Base-by-base conservation (phyloP, 805 yeast species). In the Danielia reshetovae region DNA sequence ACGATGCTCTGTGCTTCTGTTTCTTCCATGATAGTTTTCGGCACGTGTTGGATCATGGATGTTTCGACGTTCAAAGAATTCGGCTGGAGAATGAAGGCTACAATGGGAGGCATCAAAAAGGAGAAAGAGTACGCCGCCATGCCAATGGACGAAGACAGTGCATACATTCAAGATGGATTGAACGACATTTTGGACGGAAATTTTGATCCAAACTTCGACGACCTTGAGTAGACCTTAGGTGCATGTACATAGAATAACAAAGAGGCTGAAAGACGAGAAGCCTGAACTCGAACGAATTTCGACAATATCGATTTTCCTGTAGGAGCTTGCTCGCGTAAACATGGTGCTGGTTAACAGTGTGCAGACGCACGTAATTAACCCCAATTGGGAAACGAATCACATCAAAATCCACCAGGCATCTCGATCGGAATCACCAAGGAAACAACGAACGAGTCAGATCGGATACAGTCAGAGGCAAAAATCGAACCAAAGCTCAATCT, bases 11-110 rank as follows among this genome's bases (percentile, higher is more conserved):
- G 96, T 2, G 71, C 79, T 0, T 73, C 87, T 1, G 75, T 86
- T 0, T 73, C 82, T 48, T 74, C 85, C 2, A 85, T 85, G 86
- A 59, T 76, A 4, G 65, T 79, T 2, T 74, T 85, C 25, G 94
- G 95, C 2, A 68, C 78, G 2, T 79, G 86, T 49, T 88, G 96
- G 96, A 67, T 79, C 26, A 69, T 73, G 59, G 95, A 87, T 51
- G 81, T 87, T 8, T 74, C 85, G 6, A 68, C 65, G 18, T 66
- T 81, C 30, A 65, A 70, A 36, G 96, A 87, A 53, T 85, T 87
- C 55, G 81, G 89, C 2, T 66, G 67, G 63, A 72, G 72, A 51
- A 75, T 85, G 78, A 81, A 79, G 56, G 56, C 65, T 7, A 51
- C 65, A 33, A 59, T 84, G 48, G 93, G 94, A 26, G 94, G 93